These are phyloP conservation scores for Blechomonas ayalai DNA, from an alignment of 208 protist species.

Conservation along the genomic window DNA sequence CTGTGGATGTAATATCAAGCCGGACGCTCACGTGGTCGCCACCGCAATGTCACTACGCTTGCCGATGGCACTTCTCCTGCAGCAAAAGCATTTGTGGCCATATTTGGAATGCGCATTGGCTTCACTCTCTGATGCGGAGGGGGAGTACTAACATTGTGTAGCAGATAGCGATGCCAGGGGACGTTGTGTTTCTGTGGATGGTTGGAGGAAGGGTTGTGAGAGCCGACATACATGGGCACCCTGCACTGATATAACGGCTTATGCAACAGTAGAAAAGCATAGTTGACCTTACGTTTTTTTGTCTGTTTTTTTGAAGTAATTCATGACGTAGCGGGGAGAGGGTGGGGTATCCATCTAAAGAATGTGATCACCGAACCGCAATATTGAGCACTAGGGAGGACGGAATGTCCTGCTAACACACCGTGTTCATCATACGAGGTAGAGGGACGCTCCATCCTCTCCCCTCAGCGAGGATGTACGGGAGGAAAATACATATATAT, in stretches of 20 bases:
- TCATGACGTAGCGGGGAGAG: too few relatives aligned
- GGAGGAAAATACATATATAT: conserved; percentile 7
- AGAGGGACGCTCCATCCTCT: too few relatives aligned
- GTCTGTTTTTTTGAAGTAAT: conserved; percentile 3
- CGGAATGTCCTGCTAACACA: too few relatives aligned
- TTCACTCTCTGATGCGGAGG: conserved; percentile 55
- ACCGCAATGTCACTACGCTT: conserved; percentile 73
- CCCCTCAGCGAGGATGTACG: too few relatives aligned
- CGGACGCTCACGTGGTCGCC: conserved; percentile 60
- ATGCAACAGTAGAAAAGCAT: conserved; percentile 2
- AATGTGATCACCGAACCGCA: too few relatives aligned
- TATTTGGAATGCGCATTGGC: conserved; percentile 29
- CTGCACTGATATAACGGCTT: not conserved
- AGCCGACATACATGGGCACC: not conserved
- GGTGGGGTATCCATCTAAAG: too few relatives aligned
- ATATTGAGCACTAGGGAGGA: too few relatives aligned
- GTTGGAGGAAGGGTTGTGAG: too few relatives aligned
- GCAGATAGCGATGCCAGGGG: too few relatives aligned
- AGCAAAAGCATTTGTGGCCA: conserved; percentile 55
- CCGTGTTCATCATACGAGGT: too few relatives aligned
- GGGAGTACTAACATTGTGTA: too few relatives aligned
- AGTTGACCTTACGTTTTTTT: conserved; percentile 2
- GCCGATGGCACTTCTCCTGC: conserved; percentile 48
- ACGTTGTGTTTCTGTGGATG: too few relatives aligned
- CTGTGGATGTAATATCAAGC: conserved; percentile 45